phyloP scores from a whole-genome alignment of 345 rosid genomes.

The Eucalyptus grandis region DNA sequence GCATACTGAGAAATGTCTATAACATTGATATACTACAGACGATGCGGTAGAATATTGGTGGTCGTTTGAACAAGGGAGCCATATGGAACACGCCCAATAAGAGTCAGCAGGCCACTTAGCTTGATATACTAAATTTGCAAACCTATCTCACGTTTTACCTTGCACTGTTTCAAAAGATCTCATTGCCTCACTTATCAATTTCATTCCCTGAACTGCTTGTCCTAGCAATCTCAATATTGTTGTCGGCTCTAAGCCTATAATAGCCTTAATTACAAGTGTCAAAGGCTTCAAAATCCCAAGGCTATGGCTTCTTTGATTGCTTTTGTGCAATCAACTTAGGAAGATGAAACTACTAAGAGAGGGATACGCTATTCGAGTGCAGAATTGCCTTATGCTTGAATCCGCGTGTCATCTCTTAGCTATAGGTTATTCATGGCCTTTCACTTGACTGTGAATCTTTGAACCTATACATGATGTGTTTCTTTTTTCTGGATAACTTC shows the following conservation, averaged over 20 bases:
- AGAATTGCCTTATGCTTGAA: not conserved
- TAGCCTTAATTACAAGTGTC: not conserved
- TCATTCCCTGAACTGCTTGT: not conserved
- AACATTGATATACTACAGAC: not conserved
- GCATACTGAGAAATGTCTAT: not conserved
- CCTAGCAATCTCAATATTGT: not conserved
- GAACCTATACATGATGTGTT: not conserved
- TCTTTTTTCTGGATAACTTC: not conserved
- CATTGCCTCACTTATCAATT: not conserved
- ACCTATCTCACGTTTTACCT: not conserved
- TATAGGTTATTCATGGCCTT: not conserved
- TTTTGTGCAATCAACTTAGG: not conserved
- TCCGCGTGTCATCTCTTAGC: not conserved
- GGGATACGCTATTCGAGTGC: not conserved
- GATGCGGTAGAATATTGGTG: not conserved
- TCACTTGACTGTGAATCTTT: not conserved
- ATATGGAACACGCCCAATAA: not conserved
- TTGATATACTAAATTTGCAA: not conserved
- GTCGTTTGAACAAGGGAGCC: not conserved
- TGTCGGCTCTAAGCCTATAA: not conserved
- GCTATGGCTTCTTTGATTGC: not conserved
- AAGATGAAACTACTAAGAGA: not conserved
- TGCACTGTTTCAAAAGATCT: not conserved
- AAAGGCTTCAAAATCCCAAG: not conserved
- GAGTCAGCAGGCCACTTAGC: not conserved